Base-by-base conservation (phyloP, 257 asterid species). In the Capsicum rhomboideum region DNA sequence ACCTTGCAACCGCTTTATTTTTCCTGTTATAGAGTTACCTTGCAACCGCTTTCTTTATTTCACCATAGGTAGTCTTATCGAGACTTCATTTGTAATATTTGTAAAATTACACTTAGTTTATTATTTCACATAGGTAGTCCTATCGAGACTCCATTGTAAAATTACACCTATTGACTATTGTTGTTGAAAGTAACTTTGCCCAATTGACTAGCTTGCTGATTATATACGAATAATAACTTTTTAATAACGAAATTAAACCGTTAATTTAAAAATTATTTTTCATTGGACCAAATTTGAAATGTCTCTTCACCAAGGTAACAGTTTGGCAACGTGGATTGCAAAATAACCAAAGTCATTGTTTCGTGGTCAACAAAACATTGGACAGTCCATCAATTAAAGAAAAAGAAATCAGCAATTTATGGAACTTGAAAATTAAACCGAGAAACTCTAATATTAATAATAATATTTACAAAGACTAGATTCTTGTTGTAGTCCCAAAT, bases 401-500 rank as follows among this genome's bases (percentile, higher is more conserved):
- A 49, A 71, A 50, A 17, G n/a, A 75, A 49, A 4, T 9, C 2
- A 75, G 0, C 59, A 23, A 74, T 13, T 13, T 74, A 59, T 75
- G 14, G 44, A 21, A 50, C 44, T 1, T 23, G 21, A 49, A 75
- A 23, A 4, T 3, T 1, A 75, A 75, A 18, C 14, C 11, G n/a
- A 42, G 6, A 18, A 9, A 37, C 17, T 40, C 34, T 71, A 29
- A 31, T 37, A 63, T 28, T 61, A 61, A 23, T 64, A 64, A 75
- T 49, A 50, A 77, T 77, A 50, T 50, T 77, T 77, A 77, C 81
- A 77, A 26, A 77, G 81, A 77, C 81, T 77, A 77, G 63, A 26
- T 50, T 77, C 81, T 77, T 50, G 17, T 49, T 23, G 81, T 20
- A 23, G 81, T 50, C 81, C 61, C 46, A 77, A 26, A 50, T 26